Base-by-base conservation (phyloP, 768 basidiomycete genomes). In the Serendipita sp. region DNA sequence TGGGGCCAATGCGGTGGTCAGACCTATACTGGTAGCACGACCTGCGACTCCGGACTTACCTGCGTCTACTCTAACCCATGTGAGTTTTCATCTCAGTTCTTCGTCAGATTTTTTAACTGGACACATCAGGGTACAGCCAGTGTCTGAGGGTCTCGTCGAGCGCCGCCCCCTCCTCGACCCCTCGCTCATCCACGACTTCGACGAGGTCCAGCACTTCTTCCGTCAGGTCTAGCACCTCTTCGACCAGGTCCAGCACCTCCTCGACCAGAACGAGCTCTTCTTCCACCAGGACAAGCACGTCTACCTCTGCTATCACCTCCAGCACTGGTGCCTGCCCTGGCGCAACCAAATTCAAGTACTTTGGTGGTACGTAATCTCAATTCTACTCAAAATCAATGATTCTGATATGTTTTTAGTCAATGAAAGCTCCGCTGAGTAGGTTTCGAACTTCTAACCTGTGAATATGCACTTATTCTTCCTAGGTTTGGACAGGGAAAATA, bases 281-380 rank as follows among this genome's bases (percentile, higher is more conserved):
- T n/a, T 18, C 48, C 2, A 8, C 48, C 18, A 51, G 18, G n/a
- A 18, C 48, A 8, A 18, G 30, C n/a, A 32, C 56, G 3, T 11
- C 5, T 18, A n/a, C 56, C 13, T 32, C 56, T 8, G 18, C 56
- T 8, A 30, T 30, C 56, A 8, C 56, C 8, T n/a, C 64, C 38
- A 37, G 67, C 32, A 60, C 64, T 45, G 54, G 63, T 16, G 16
- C 67, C 37, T 80, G 79, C 73, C 70, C 78, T 13, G 76, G 77
- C 18, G 68, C 71, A n/a, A 82, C 80, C 56, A 83, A 82, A 71
- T 84, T 85, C 78, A 75, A 78, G 70, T 82, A 73, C 76, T 83
- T 84, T 66, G 84, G 83, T 71, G 56, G 56, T 60, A 30, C 1
- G 56, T 60, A 10, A 35, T 18, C 5, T n/a, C 18, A 2, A 53